These are phyloP conservation scores for Daedaleopsis sinensis DNA, from an alignment of 768 basidiomycete species.

Conservation along the genomic window DNA sequence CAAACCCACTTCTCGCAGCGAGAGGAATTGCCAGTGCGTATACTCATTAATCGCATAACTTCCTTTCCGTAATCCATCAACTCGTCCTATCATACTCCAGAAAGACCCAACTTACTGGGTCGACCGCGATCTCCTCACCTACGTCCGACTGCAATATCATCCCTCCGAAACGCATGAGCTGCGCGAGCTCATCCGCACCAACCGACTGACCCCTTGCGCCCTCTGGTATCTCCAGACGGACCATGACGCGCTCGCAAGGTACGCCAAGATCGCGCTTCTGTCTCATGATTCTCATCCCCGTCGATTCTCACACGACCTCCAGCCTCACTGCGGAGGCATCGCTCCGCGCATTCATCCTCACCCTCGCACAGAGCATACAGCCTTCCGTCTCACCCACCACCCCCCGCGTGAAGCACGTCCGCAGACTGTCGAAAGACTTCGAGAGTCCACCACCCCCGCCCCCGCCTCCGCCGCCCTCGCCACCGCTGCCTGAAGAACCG, in stretches of 20 bases:
- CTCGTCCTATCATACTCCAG: neutral
- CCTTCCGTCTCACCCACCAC: constrained; percentile 17
- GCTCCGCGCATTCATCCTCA: constrained; percentile 4
- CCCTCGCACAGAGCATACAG: constrained; percentile 3
- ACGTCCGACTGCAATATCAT: constrained; percentile 1
- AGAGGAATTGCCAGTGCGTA: neutral
- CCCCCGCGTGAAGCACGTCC: constrained; percentile 3
- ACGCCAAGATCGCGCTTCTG: neutral
- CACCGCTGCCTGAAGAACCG: constrained; percentile 3
- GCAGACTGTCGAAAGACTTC: constrained; percentile 4
- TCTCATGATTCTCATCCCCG: neutral
- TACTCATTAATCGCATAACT: neutral
- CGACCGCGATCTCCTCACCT: constrained; percentile 3
- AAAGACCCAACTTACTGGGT: constrained; percentile 9
- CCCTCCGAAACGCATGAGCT: neutral
- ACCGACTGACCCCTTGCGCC: constrained; percentile 3
- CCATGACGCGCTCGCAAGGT: constrained; percentile 1
- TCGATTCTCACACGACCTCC: neutral
- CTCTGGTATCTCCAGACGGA: constrained; percentile 14
- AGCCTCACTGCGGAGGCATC: constrained; percentile 5
- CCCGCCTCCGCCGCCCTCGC: constrained; percentile 2
- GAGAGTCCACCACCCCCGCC: neutral
- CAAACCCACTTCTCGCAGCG: neutral
- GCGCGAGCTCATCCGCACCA: neutral
- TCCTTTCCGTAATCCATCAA: neutral